Evolutionary conservation across 228 moss, liverwort and hornwort genomes (phyloP), one percentile per base, ranked within the genome.

Genomic region (Sphagnum fallax): DNA sequence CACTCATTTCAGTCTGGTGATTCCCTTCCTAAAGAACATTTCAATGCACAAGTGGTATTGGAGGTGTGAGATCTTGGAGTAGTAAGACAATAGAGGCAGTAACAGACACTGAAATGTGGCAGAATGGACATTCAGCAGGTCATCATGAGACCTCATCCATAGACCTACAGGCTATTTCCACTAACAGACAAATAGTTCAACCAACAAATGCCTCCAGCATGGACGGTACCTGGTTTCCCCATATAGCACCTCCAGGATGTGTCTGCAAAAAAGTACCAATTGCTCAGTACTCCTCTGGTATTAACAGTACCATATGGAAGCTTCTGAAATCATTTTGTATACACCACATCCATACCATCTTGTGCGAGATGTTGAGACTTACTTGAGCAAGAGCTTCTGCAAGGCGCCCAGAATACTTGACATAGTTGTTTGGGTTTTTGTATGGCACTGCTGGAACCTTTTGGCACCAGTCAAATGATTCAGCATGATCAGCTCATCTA

Each of bases 381-480:
- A 81, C 83, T 83, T 81, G 87, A 60, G 92, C 91, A 77, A 92
- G 74, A 63, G 81, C 76, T 71, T 88, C 91, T 11, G 95, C 95
- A 74, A 96, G 82, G 52, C 89, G 79, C 73, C 95, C 91, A 72
- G 95, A 96, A 70, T 92, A 96, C 76, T 84, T 92, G 11, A 92
- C 89, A 66, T 92, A 92, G 64, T 96, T 96, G 69, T 96, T 92
- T 10, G 92, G 91, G 64, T 96, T 92, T 82, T 92, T 96, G 77
- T 95, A 96, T 11, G 95, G 95, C 10, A 92, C 95, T 16, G 91
- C 95, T 59, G 91, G 92, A 62, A 92, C 95, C 90, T 87, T 52
- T 70, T 0, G 32, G 32, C 32, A 32, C 32, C 32, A 32, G 32
- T 32, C 32, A 32, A 3, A 32, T 50, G 49, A 18, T 66, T 12